These are phyloP conservation scores for Tilletia horrida DNA, from an alignment of 1,284 basidiomycete species.

Conservation along the genomic window DNA sequence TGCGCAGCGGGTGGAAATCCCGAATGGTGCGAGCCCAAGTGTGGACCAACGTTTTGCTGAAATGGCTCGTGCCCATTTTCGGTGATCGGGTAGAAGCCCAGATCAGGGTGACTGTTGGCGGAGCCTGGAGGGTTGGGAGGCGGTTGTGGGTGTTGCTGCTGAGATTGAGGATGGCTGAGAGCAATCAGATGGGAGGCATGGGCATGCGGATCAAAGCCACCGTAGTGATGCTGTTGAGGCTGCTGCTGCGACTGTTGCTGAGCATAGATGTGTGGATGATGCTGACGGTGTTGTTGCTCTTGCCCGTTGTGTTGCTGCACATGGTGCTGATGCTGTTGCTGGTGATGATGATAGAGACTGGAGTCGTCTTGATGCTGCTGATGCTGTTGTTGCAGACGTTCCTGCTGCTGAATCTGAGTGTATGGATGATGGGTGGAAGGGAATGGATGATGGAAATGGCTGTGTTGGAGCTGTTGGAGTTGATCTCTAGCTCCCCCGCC, in stretches of 20 bases:
- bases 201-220: background rate
- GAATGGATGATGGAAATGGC: constrained; percentile 10
- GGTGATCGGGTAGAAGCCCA: too few species aligned
- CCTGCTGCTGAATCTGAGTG: constrained; percentile 9
- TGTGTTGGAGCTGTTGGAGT: constrained; percentile 14
- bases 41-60: too few species aligned
- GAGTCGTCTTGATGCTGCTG: background rate
- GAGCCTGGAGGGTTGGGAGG: too few species aligned
- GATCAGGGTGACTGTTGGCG: too few species aligned
- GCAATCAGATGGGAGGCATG: background rate
- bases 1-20: background rate
- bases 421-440: constrained; percentile 1
- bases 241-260: background rate
- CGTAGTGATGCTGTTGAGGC: background rate
- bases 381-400: background rate
- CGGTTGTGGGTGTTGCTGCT: constrained; percentile 5
- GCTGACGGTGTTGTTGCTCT: constrained; percentile 10
- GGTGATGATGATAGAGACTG: constrained; percentile 8
- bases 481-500: background rate
- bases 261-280: constrained; percentile 6
- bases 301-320: background rate
- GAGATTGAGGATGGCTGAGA: background rate
- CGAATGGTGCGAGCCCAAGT: background rate
- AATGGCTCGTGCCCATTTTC: too few species aligned
- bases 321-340: background rate